Evolutionary conservation across 2,329 filamentous ascomycete genomes (phyloP).

Genomic region (Ceratocystis cubensis): DNA sequence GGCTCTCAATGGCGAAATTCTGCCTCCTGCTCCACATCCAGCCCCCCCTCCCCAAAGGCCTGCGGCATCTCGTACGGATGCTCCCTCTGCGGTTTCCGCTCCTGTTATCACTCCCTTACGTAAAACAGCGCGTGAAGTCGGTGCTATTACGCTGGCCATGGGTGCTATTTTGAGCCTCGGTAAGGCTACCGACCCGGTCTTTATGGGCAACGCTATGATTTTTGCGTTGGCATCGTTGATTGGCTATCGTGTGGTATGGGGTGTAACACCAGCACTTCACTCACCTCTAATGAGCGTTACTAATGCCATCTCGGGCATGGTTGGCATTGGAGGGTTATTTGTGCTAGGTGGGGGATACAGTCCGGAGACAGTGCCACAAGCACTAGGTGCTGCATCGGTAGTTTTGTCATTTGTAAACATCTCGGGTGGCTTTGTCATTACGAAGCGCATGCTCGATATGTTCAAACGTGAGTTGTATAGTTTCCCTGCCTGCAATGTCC

Average conservation of each 20-base stretch:
- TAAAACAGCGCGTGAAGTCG: slow-evolving; percentile 63
- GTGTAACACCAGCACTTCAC: slow-evolving; percentile 69
- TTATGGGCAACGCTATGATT: slow-evolving; percentile 80
- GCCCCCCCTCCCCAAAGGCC: slow-evolving; percentile 38
- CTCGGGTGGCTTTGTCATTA: slow-evolving; percentile 79
- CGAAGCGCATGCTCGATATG: slow-evolving; percentile 89
- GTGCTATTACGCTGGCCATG: slow-evolving; percentile 65
- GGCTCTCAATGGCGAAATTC: slow-evolving; percentile 60
- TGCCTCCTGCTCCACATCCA: slow-evolving; percentile 63
- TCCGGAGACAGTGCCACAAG: slow-evolving; percentile 66
- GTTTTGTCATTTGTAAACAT: slow-evolving; percentile 80
- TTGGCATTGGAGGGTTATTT: slow-evolving; percentile 78
- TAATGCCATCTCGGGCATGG: slow-evolving; percentile 85
- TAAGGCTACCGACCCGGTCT: slow-evolving; percentile 67
- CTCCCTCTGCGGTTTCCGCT: slow-evolving; percentile 41
- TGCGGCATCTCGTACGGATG: slow-evolving; percentile 24
- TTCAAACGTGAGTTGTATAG: slow-evolving; percentile 48
- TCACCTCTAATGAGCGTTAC: slow-evolving; percentile 87
- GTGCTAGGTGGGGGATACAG: slow-evolving; percentile 73
- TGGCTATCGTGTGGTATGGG: slow-evolving; percentile 82
- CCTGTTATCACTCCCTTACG: slow-evolving; percentile 71
- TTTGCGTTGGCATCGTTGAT: slow-evolving; percentile 75
- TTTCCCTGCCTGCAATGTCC: neutral
- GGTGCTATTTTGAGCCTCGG: slow-evolving; percentile 61
- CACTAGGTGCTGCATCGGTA: slow-evolving; percentile 66